Evolutionary conservation across 306 rosid genomes (phyloP).

Genomic region (Acmispon strigosus): DNA sequence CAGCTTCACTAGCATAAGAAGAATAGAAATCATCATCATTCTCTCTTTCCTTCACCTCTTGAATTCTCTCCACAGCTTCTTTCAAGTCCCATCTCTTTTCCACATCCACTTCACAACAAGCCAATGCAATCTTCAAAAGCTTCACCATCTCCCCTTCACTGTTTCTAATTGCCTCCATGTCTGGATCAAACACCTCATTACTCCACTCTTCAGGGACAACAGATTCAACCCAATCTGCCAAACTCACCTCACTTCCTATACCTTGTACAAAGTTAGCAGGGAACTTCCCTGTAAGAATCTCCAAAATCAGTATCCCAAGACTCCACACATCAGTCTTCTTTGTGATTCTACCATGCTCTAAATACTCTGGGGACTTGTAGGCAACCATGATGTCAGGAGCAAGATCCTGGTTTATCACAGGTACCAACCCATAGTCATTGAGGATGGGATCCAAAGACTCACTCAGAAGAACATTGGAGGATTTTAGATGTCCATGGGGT

Average conservation of each 20-base stretch:
- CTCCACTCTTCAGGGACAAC: slow-evolving; percentile 41
- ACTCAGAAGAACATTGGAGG: slow-evolving; percentile 69
- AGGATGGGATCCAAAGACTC: slow-evolving; percentile 51
- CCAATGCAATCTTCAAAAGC: slow-evolving; percentile 64
- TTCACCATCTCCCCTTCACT: slow-evolving; percentile 42
- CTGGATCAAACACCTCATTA: slow-evolving; percentile 49
- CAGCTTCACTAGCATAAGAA: slow-evolving; percentile 21
- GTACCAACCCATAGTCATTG: slow-evolving; percentile 68
- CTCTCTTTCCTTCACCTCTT: slow-evolving; percentile 44
- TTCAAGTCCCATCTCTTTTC: slow-evolving; percentile 64
- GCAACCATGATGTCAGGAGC: slow-evolving; percentile 59
- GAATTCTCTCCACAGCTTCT: slow-evolving; percentile 53
- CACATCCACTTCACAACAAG: slow-evolving; percentile 58
- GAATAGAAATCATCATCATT: not conserved
- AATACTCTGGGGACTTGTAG: slow-evolving; percentile 80
- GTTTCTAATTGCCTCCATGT: slow-evolving; percentile 20
- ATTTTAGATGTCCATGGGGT: slow-evolving; percentile 78
- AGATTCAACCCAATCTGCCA: slow-evolving; percentile 52
- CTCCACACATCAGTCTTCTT: slow-evolving; percentile 91
- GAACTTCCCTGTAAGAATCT: slow-evolving; percentile 58
- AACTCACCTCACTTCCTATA: slow-evolving; percentile 43
- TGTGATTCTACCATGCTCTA: slow-evolving; percentile 52
- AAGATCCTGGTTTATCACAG: slow-evolving; percentile 68
- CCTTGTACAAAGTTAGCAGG: slow-evolving; percentile 44
- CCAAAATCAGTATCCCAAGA: slow-evolving; percentile 63